These are phyloP conservation scores for Phascolomyces articulosus DNA, from an alignment of 371 early-diverging fungal genomes.

Conservation along the genomic window DNA sequence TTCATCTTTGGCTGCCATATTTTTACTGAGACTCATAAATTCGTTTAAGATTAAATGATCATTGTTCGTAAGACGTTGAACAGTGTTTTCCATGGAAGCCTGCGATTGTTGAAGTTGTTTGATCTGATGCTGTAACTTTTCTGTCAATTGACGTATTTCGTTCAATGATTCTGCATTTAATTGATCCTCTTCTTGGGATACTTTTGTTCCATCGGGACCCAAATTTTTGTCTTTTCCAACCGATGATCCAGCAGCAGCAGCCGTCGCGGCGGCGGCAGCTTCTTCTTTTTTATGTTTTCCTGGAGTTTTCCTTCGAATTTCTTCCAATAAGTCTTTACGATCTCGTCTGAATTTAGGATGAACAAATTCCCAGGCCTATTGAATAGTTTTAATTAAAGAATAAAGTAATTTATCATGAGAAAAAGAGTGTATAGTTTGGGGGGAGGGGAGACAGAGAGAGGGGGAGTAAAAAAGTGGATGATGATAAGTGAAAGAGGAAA, in stretches of 20 bases:
- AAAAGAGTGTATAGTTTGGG: no score
- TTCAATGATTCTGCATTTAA: not conserved
- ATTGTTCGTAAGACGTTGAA: slow-evolving; percentile 49
- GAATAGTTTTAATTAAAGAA: not conserved
- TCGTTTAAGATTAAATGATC: slow-evolving; percentile 64
- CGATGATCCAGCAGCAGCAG: slow-evolving; percentile 1
- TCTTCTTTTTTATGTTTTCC: slow-evolving; percentile 34
- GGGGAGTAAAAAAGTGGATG: no score
- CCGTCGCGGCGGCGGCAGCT: not conserved
- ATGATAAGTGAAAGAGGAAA: no score
- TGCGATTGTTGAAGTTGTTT: slow-evolving; percentile 41
- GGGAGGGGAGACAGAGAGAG: no score
- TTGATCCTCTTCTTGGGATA: slow-evolving; percentile 2
- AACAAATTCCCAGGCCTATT: slow-evolving; percentile 76
- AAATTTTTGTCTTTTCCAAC: slow-evolving; percentile 6
- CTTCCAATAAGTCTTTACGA: slow-evolving; percentile 64
- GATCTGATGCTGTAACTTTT: slow-evolving; percentile 50
- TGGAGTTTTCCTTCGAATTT: slow-evolving; percentile 62
- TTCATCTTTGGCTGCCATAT: slow-evolving; percentile 65
- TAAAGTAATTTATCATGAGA: not conserved
- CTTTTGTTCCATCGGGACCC: not conserved
- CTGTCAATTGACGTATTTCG: slow-evolving; percentile 24
- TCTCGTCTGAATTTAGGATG: slow-evolving; percentile 76
- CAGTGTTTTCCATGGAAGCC: slow-evolving; percentile 29
- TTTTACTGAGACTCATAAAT: slow-evolving; percentile 57